Percentiles rank a stretch among this genome's conserved stretches.
These are phyloP conservation scores for Trichosanthes truncata DNA, from an alignment of 306 rosid genomes.

Conservation along the genomic window DNA sequence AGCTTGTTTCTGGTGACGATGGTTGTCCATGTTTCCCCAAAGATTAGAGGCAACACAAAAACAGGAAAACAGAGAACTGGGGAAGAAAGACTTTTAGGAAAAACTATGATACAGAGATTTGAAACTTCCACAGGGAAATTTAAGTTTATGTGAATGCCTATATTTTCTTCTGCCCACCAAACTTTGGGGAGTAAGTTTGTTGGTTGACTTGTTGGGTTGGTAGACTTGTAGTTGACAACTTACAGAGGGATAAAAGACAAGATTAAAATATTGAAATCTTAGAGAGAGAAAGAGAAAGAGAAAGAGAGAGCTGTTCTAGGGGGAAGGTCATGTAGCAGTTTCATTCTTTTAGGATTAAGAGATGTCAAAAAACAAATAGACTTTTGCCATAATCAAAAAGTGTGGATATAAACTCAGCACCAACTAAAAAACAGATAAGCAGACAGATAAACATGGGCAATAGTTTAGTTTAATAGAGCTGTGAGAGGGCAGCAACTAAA, in stretches of 20 bases:
- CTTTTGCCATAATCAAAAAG: background rate
- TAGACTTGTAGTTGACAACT: conserved; percentile 21
- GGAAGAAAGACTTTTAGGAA: background rate
- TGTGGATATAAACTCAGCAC: background rate
- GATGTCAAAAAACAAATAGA: background rate
- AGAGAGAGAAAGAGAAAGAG: background rate
- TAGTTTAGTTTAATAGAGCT: background rate
- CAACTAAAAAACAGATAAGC: background rate
- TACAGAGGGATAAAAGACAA: conserved; percentile 8
- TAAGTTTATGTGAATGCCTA: conserved; percentile 3
- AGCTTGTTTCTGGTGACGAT: conserved; percentile 5
- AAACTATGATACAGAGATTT: background rate
- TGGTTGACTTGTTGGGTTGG: conserved; percentile 19
- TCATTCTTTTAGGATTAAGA: conserved; percentile 3
- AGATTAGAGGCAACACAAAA: background rate
- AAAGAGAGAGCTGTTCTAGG: background rate
- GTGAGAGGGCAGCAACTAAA: background rate
- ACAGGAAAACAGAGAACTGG: background rate
- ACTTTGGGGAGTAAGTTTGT: conserved; percentile 15
- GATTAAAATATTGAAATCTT: conserved; percentile 1
- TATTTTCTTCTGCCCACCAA: conserved; percentile 11
- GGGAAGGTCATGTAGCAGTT: conserved; percentile 3
- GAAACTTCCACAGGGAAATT: background rate
- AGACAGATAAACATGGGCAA: background rate
- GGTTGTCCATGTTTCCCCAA: conserved; percentile 3